Base-by-base conservation (phyloP, 2,329 filamentous ascomycete genomes). In the Botrytis fabae region DNA sequence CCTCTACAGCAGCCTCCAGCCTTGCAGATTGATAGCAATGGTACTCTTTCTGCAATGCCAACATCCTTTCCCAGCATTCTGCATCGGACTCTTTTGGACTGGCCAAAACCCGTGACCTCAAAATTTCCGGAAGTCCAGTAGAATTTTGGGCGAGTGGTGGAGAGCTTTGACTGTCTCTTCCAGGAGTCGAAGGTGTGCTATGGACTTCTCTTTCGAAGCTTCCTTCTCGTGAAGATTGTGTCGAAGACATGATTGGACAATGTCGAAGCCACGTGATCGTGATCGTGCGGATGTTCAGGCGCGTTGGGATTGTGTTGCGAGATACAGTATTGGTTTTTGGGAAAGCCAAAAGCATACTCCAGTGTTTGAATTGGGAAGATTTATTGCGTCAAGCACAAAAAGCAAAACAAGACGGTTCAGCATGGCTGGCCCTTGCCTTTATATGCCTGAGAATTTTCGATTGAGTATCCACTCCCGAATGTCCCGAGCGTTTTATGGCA, bases 1-100 rank as follows among this genome's bases (percentile, higher is more conserved):
- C 78, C 69, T 80, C 79, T 6, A 80, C 78, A 7, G 78, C 79
- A 69, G 79, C 79, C 64, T 80, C 78, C 68, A 80, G 71, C 20
- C 79, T 64, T 32, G 79, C 79, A n/a, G 76, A 78, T 61, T 80
- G 79, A 68, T 80, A 80, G 51, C 79, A 80, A 69, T 79, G 78
- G 66, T 77, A 80, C 73, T 78, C 75, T 51, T 76, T 75, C 75
- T 80, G 79, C 66, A 80, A 62, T 35, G 62, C 64, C 25, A 80
- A 68, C 79, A 80, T 80, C 42, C 75, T 76, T 42, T 73, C 69
- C 79, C 79, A 80, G 40, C 76, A 76, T 71, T 80, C 75, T 4
- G 70, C 73, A 64, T 80, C 79, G 12, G 73, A 75, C 57, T 75
- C 74, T 40, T 69, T 59, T 20, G 62, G 48, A 18, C 62, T 72